Base-by-base conservation (phyloP, 2,329 filamentous ascomycete species). In the Davidsoniella eucalypti region DNA sequence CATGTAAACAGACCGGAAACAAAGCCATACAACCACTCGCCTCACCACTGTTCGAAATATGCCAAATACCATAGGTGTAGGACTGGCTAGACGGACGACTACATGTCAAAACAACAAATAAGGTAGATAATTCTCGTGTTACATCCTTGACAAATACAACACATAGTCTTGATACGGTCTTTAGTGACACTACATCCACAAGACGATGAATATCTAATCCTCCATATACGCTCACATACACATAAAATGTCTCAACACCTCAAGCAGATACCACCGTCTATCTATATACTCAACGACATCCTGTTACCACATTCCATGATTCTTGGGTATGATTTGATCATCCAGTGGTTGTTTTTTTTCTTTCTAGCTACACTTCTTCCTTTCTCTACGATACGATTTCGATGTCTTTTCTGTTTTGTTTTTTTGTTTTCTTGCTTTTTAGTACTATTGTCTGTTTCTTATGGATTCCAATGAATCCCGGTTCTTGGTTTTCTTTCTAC, bases 1-100 rank as follows among this genome's bases (percentile, higher is more conserved):
- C 54, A 75, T 80, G 74, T 79, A 69, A 65, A 56, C 47, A 44
- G 17, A n/a, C 33, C n/a, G 29, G 36, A 49, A 41, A 48, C 3
- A 48, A 48, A 41, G 29, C 8, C 21, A 40, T 10, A 12, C 14
- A 48, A 26, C 39, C 33, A 48, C 26, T n/a, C 12, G 37, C n/a
- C 16, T 38, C 36, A 48, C 14, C 23, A 25, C 40, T 43, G 18
- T 43, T 33, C 26, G 4, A 12, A 46, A 18, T 21, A 41, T 17
- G 18, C 16, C 44, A 47, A 18, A 42, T 23, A 38, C 33, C 37
- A 37, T n/a, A 18, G 23, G 42, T 26, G 9, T 4, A 10, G 23
- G 36, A 25, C 26, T 33, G 10, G 26, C 4, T 12, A 33, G 26
- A 33, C 26, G 5, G 26, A 33, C 26, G 26, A 33, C 26, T 33